A percentile compares a stretch with the other conserved stretches of the same genome.
Conservation (phyloP, 371 early-diverging fungal genomes). For the Mucor mucedo region DNA sequence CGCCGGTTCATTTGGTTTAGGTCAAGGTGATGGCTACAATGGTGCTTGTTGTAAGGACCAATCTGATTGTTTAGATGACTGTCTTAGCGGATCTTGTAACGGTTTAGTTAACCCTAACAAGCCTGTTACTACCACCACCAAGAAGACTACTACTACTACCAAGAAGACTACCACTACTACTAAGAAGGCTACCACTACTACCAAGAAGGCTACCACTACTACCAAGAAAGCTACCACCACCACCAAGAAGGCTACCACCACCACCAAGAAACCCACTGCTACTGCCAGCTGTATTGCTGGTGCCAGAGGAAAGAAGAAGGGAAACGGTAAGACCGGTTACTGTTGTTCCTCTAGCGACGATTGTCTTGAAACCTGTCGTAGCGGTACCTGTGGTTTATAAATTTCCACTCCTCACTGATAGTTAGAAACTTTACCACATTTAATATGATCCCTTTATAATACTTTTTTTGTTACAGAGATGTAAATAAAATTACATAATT, state of each 20-base stretch:
- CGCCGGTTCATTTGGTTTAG: constrained; percentile 9
- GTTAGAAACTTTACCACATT: not conserved
- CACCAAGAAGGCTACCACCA: constrained; percentile 14
- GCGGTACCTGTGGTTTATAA: constrained; percentile 24
- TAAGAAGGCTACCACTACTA: constrained; percentile 11
- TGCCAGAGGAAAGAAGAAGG: constrained; percentile 22
- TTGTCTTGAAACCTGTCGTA: constrained; percentile 24
- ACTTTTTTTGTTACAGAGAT: no score
- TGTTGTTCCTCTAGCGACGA: constrained; percentile 29
- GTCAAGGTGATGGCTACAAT: constrained; percentile 21
- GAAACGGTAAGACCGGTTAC: constrained; percentile 25
- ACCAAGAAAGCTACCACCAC: constrained; percentile 5
- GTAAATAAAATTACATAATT: no score
- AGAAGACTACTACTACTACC: constrained; percentile 11
- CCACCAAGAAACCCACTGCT: constrained; percentile 14
- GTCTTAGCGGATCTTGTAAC: constrained; percentile 19
- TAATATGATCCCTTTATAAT: no score
- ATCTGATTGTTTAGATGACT: constrained; percentile 20
- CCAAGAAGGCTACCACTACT: constrained; percentile 12
- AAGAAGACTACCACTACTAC: constrained; percentile 13
- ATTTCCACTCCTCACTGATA: not conserved
- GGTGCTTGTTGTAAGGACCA: constrained; percentile 21
- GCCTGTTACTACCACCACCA: constrained; percentile 11
- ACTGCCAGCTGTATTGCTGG: constrained; percentile 7
- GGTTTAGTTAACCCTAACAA: constrained; percentile 16